phyloP scores from a whole-genome alignment of 768 basidiomycete species.

The Suillus occidentalis region DNA sequence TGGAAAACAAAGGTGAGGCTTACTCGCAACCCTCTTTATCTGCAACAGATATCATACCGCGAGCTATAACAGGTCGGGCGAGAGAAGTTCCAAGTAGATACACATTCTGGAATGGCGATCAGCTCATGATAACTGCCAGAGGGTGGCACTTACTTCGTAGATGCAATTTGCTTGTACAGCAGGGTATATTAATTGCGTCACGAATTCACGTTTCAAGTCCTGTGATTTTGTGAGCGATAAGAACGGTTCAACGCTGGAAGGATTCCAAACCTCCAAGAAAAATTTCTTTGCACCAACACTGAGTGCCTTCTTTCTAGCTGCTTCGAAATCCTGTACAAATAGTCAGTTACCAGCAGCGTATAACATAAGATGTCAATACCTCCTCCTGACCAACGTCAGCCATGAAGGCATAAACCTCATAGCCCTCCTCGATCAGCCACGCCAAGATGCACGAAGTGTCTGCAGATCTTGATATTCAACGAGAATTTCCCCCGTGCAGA shows the following conservation, averaged over 20 bases:
- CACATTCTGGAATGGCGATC: slow-evolving; percentile 62
- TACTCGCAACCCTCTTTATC: slow-evolving; percentile 94
- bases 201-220: slow-evolving; percentile 94
- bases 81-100: slow-evolving; percentile 98
- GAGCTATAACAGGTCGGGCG: slow-evolving; percentile 97
- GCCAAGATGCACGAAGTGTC: slow-evolving; percentile 99
- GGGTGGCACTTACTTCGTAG: slow-evolving; percentile 70
- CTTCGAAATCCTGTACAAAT: slow-evolving; percentile 77
- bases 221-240: slow-evolving; percentile 30
- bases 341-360: slow-evolving; percentile 6
- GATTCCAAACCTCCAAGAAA: slow-evolving; percentile 68
- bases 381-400: slow-evolving; percentile 94
- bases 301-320: slow-evolving; percentile 87
- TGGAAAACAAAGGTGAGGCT: slow-evolving; percentile 30
- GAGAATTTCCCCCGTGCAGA: neutral
- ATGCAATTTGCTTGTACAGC: slow-evolving; percentile 98
- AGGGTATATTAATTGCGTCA: slow-evolving; percentile 95
- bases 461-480: slow-evolving; percentile 30
- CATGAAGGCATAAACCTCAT: slow-evolving; percentile 97
- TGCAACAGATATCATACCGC: slow-evolving; percentile 96
- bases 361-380: slow-evolving; percentile 37
- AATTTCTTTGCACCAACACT: slow-evolving; percentile 95
- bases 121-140: neutral
- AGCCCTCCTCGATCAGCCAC: slow-evolving; percentile 98
- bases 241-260: neutral